Conservation (phyloP, 129 eudicot genomes). For the Flaveria bidentis region DNA sequence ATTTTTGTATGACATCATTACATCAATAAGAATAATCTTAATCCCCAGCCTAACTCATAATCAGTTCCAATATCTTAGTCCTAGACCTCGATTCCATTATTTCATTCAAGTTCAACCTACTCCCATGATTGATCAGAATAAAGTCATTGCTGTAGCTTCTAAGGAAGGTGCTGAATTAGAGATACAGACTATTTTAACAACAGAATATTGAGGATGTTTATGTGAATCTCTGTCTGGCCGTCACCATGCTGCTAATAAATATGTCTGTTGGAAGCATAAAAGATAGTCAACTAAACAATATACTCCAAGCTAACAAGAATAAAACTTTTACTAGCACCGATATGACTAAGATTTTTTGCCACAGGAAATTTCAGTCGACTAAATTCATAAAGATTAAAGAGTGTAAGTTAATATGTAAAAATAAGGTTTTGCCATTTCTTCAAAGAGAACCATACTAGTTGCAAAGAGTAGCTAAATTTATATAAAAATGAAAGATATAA, state of each 20-base stretch:
- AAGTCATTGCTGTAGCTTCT: neutral
- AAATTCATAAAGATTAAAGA: neutral
- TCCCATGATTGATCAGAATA: neutral
- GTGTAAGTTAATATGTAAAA: neutral
- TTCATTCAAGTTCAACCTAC: neutral
- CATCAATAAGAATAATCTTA: neutral
- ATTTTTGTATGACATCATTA: neutral
- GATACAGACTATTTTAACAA: neutral
- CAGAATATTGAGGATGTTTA: neutral
- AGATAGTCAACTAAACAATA: neutral
- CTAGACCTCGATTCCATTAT: neutral
- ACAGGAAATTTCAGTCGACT: neutral
- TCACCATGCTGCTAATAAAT: neutral
- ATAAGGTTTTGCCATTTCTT: neutral
- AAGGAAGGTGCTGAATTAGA: neutral
- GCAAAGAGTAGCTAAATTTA: neutral
- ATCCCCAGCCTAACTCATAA: neutral
- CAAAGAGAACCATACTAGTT: neutral
- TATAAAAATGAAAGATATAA: neutral
- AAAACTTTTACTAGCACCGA: neutral
- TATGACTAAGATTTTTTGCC: neutral
- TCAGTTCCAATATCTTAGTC: neutral
- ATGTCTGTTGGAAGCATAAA: neutral
- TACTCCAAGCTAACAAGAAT: neutral
- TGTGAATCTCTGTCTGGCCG: neutral